Base-by-base conservation (phyloP, 1,139 yeast species). In the Zygosaccharomyces pseudobailii region DNA sequence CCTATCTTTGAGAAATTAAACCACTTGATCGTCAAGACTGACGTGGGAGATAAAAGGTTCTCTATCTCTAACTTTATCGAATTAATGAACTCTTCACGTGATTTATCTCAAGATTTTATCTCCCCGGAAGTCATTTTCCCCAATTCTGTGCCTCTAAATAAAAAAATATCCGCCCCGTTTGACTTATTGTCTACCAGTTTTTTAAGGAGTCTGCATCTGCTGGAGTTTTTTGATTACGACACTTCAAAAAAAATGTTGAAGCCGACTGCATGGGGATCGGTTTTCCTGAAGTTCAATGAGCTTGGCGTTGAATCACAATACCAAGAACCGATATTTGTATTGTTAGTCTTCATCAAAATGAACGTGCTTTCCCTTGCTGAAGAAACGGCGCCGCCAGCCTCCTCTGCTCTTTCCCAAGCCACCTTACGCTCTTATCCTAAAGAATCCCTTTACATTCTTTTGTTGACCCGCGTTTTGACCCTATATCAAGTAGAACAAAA, bases 121-220 rank as follows among this genome's bases (percentile, higher is more conserved):
- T 66, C 74, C 35, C 55, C 58, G 3, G 62, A 65, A 10, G 74
- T 73, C 42, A 68, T 75, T 44, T 60, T 58, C 42, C 66, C 67
- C 19, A 59, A 69, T 30, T 55, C 61, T 13, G 62, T 63, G 10
- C 56, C 64, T 17, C 53, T 50, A 9, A 62, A 61, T 25, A 55
- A 64, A 17, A 61, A 61, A 42, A 58, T 83, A 36, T 66, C 64
- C 6, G 64, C 75, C 1, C 66, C 71, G 32, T 71, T 72, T 46
- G 90, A 84, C 57, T 59, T 85, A 3, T 67, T 87, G 34, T 71
- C 84, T 5, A 84, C 90, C 1, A 71, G 79, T 3, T 61, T 81
- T 22, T 70, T 82, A 50, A 75, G 96, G 63, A 59, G 80, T 0
- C 70, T 89, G 31, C 74, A 73, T 47, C 66, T 84, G 40, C 71